Conservation (phyloP, 768 basidiomycete genomes). For the Lactarius hengduanensis region DNA sequence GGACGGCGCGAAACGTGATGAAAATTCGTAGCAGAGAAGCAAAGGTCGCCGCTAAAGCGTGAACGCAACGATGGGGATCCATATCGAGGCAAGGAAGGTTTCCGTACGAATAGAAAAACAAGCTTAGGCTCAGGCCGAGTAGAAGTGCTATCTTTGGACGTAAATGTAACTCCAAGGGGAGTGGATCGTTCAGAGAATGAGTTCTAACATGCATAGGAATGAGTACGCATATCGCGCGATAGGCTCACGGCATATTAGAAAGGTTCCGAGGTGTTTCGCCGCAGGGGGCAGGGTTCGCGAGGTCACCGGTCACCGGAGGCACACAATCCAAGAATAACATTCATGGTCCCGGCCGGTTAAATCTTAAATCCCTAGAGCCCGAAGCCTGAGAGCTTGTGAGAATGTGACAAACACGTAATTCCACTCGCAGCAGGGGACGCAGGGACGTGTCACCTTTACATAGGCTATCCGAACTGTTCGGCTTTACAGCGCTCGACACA, state of each 20-base stretch:
- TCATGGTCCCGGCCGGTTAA: not conserved
- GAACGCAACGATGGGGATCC: constrained; percentile 14
- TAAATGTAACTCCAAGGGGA: constrained; percentile 21
- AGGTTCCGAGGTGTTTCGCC: constrained; percentile 15
- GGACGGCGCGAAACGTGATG: constrained; percentile 9
- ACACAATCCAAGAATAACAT: constrained; percentile 8
- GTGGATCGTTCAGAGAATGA: constrained; percentile 25
- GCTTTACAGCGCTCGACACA: not conserved
- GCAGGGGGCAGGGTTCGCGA: constrained; percentile 12
- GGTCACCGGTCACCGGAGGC: not conserved
- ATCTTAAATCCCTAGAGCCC: constrained; percentile 1
- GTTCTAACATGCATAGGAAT: constrained; percentile 21
- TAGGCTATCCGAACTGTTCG: constrained; percentile 21
- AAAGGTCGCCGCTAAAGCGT: constrained; percentile 8
- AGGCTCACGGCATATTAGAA: constrained; percentile 16
- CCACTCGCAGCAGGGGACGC: constrained; percentile 3
- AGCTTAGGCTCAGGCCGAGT: not conserved
- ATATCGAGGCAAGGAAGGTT: constrained; percentile 13
- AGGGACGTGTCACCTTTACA: constrained; percentile 20
- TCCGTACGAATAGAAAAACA: constrained; percentile 16
- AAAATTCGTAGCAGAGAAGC: constrained; percentile 13
- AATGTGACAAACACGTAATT: constrained; percentile 21
- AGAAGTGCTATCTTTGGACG: constrained; percentile 20
- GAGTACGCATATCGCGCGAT: constrained; percentile 14
- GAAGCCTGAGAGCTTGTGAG: constrained; percentile 16